These are phyloP conservation scores for Pythium volutum DNA, from an alignment of 352 stramenopile genomes.

Conservation along the genomic window DNA sequence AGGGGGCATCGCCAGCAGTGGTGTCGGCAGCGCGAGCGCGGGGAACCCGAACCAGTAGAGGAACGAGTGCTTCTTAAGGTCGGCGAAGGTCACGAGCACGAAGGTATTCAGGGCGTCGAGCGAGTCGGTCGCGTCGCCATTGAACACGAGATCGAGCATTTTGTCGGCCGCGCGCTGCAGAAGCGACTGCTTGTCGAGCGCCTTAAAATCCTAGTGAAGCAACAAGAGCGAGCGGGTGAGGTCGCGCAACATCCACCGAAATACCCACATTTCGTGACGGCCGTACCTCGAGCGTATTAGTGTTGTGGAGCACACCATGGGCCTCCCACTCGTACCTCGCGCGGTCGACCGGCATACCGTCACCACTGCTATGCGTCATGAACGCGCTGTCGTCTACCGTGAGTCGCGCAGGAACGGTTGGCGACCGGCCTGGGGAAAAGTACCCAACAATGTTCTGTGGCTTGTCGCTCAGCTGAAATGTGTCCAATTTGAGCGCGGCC, in stretches of 20 bases:
- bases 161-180: constrained; percentile 41
- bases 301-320: constrained; percentile 70
- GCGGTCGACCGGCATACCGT: constrained; percentile 30
- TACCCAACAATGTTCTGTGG: constrained; percentile 58
- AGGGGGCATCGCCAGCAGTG: constrained; percentile 36
- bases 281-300: constrained; percentile 84
- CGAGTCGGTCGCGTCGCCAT: constrained; percentile 11
- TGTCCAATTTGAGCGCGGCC: constrained; percentile 73
- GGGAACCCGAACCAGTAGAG: constrained; percentile 94
- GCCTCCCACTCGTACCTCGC: constrained; percentile 77
- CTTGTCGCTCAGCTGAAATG: constrained; percentile 74
- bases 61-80: constrained; percentile 93
- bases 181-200: constrained; percentile 74
- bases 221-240: not conserved
- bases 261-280: no score
- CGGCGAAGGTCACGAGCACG: constrained; percentile 88
- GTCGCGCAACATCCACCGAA: no score
- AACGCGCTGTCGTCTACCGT: constrained; percentile 79
- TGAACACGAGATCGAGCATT: constrained; percentile 36
- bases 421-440: constrained; percentile 58
- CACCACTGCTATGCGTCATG: not conserved
- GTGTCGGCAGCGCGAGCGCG: constrained; percentile 45
- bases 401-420: constrained; percentile 63
- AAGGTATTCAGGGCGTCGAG: constrained; percentile 80
- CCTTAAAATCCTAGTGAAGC: constrained; percentile 69